Base-by-base conservation (phyloP, 805 yeast genomes). In the Ogataea neopini region DNA sequence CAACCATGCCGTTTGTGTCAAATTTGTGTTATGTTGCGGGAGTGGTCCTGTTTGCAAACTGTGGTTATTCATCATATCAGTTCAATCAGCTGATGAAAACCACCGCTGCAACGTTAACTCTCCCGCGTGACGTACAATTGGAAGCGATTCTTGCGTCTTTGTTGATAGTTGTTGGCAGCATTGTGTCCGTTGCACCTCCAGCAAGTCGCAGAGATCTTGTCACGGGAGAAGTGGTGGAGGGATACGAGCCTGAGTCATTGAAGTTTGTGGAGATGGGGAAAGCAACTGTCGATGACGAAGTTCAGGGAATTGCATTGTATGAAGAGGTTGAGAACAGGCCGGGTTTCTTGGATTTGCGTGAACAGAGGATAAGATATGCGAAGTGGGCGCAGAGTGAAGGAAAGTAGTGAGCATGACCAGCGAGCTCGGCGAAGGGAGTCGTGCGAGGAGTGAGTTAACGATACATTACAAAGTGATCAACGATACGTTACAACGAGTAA, bases 51-150 rank as follows among this genome's bases (percentile, higher is more conserved):
- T 65, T 79, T 30, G 42, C 70, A 1, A 83, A 80, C 57, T 73
- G 82, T 1, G 80, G 76, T 1, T 79, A 76, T 52, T 79, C 84
- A 6, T 72, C 83, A 2, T 75, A 73, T 52, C 83, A 79, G 56
- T 72, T 71, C 62, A 74, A 74, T 55, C 75, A 73, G 55, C 61
- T 72, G 29, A 46, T 60, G 19, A 62, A 71, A 51, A 42, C 55
- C 6, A 35, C 40, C n/a, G 15, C 30, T 9, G 17, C 29, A 6
- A 26, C 50, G 17, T 35, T 49, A 32, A 39, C 50, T 56, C 10
- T 76, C 36, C 81, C 81, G 1, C 41, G 59, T 6, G 84, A 80
- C 57, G 72, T 84, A 19, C 60, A 69, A 26, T 43, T 78, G 14
- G 89, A 84, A 59, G 71, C 79, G 1, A 40, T 72, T 1, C 32